phyloP scores from a whole-genome alignment of 2,329 filamentous ascomycete genomes.

The Penicillium expansum region DNA sequence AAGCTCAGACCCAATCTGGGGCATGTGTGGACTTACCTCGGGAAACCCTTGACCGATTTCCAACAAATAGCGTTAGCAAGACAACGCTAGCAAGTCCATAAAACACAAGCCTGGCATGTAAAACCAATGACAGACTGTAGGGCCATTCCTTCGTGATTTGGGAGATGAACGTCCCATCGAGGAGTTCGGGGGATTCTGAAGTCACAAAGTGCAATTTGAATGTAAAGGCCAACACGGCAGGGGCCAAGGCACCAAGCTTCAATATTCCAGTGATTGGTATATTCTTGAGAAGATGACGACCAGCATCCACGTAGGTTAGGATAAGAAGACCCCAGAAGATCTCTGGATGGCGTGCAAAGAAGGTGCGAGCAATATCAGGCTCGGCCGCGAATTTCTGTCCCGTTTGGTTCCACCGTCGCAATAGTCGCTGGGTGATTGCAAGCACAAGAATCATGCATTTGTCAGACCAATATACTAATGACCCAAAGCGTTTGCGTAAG shows the following conservation, averaged over 20 bases:
- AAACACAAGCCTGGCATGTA: conserved; percentile 53
- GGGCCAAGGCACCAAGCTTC: conserved; percentile 35
- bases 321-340: conserved; percentile 74
- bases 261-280: conserved; percentile 28
- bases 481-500: not conserved
- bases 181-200: conserved; percentile 82
- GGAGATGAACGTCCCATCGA: conserved; percentile 44
- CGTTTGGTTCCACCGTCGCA: conserved; percentile 89
- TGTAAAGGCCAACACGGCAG: conserved; percentile 60
- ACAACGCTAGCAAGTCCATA: conserved; percentile 42
- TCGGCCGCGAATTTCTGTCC: conserved; percentile 94
- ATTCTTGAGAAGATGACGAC: conserved; percentile 41
- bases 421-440: conserved; percentile 62
- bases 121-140: conserved; percentile 45
- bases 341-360: conserved; percentile 62
- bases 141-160: conserved; percentile 38
- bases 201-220: conserved; percentile 91
- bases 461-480: conserved; percentile 5
- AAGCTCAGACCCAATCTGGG: not conserved
- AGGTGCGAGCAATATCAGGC: conserved; percentile 75
- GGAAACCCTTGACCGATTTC: conserved; percentile 4
- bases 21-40: conserved; percentile 18
- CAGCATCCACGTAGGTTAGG: conserved; percentile 64
- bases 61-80: conserved; percentile 22
- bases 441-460: conserved; percentile 45